These are phyloP conservation scores for Lophiotrema nucula DNA, from an alignment of 495 filamentous ascomycete species.

Conservation along the genomic window DNA sequence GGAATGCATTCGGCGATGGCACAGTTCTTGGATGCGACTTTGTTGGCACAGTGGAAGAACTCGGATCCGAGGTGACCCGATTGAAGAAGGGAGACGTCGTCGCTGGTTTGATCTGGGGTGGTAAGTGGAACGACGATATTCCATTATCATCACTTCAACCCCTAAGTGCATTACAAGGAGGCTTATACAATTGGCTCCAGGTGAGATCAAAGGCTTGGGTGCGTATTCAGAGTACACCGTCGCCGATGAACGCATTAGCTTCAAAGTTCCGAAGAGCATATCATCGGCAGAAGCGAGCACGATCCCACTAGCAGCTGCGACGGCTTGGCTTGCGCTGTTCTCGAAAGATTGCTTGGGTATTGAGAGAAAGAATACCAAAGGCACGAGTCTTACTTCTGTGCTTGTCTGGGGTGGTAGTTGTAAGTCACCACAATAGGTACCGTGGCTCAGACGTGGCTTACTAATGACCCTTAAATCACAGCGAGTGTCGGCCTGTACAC, in stretches of 20 bases:
- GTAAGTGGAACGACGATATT: background rate
- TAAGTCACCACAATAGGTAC: background rate
- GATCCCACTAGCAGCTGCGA: conserved; percentile 36
- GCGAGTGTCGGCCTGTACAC: conserved; percentile 43
- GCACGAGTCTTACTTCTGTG: conserved; percentile 17
- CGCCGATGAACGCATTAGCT: conserved; percentile 37
- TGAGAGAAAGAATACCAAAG: conserved; percentile 12
- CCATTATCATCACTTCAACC: background rate
- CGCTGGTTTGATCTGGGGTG: conserved; percentile 38
- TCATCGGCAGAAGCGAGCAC: conserved; percentile 33
- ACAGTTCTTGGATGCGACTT: conserved; percentile 23
- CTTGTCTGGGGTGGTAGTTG: conserved; percentile 42
- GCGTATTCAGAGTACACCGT: conserved; percentile 34
- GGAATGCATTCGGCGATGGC: conserved; percentile 38
- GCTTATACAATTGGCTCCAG: background rate
- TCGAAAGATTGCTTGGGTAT: conserved; percentile 35
- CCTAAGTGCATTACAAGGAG: background rate
- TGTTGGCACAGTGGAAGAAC: conserved; percentile 2
- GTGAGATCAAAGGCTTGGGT: conserved; percentile 28
- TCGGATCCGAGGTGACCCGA: conserved; percentile 1
- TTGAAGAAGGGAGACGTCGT: conserved; percentile 18
- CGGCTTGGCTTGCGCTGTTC: conserved; percentile 40
- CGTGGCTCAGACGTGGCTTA: background rate
- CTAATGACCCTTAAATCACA: background rate
- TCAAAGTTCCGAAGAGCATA: conserved; percentile 31